Evolutionary conservation across 306 rosid species (phyloP), one percentile per base, ranked within the genome.

Genomic region (Acmispon strigosus): DNA sequence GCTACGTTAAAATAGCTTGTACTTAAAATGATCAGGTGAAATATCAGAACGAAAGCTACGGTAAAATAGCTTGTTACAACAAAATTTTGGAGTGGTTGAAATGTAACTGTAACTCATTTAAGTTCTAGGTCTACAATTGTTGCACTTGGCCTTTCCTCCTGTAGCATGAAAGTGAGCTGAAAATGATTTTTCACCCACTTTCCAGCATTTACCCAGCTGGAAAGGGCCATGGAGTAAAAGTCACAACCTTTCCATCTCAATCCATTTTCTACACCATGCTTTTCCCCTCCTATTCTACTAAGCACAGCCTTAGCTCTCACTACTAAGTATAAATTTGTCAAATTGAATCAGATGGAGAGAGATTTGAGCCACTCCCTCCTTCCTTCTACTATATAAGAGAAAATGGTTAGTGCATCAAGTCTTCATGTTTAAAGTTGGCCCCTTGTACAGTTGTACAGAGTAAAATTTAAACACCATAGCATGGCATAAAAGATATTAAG

Each of bases 21-120:
- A 64, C 27, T 74, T 22, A 72, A 49, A 72, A 48, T 72, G 9
- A 59, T 41, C 37, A 37, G 32, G 77, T 5, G 62, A 49, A 36
- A 44, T 11, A 10, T 52, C 13, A 55, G n/a, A 8, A 6, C 1
- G 4, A 17, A 72, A 61, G 13, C 34, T 16, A 43, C 8, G 18
- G 58, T 27, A 32, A 37, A 71, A 61, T 32, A 13, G 22, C 34
- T 18, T 32, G 11, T 54, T 19, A 8, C 19, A 44, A 20, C 15
- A 0, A 62, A 50, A 62, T 20, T 6, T 48, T 50, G 64, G 17
- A 62, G 43, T 15, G 18, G 4, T 39, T 62, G 71, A 41, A 39
- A 53, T 24, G 52, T 12, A 22, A 41, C 27, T 16, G 54, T 11
- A 62, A 2, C 56, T 24, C 37, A 10, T 57, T 70, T 27, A 57